Percentiles rank a stretch among this genome's conserved stretches.
These are phyloP conservation scores for Leccinellum rugosiceps DNA, from an alignment of 768 basidiomycete genomes.

Conservation along the genomic window DNA sequence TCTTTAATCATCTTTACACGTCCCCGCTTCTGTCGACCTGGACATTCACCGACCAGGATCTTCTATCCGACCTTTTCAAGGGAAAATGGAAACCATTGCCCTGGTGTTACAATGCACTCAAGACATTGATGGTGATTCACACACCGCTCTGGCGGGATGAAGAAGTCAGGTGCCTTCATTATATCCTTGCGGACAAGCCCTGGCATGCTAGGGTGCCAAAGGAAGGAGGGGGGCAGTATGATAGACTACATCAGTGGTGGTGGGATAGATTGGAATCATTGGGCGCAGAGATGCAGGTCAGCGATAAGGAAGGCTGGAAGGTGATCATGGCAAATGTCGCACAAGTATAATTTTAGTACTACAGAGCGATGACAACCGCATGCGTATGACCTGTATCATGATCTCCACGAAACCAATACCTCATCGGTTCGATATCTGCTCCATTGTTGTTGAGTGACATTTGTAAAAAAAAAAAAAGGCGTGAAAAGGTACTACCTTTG, in stretches of 20 bases:
- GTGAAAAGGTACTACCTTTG: constrained; percentile 65
- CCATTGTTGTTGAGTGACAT: constrained; percentile 7
- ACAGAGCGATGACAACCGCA: not conserved
- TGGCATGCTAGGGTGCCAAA: constrained; percentile 58
- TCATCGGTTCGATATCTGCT: constrained; percentile 90
- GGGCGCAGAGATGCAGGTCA: constrained; percentile 40
- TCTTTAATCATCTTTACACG: constrained; percentile 44
- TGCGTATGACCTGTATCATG: constrained; percentile 4
- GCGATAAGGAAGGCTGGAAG: constrained; percentile 47
- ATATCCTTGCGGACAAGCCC: constrained; percentile 83
- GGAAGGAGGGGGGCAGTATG: constrained; percentile 45
- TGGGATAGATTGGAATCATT: constrained; percentile 60
- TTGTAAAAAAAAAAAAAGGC: not conserved
- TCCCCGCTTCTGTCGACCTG: constrained; percentile 52
- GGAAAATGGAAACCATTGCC: constrained; percentile 76
- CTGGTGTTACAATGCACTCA: constrained; percentile 92
- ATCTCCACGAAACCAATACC: constrained; percentile 88
- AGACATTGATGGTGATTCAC: constrained; percentile 77
- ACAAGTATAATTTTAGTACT: constrained; percentile 2
- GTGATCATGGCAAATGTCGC: constrained; percentile 52
- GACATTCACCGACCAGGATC: constrained; percentile 91
- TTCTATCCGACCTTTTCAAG: constrained; percentile 76
- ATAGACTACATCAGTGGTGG: constrained; percentile 70
- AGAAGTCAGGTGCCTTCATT: constrained; percentile 84
- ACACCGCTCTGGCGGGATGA: constrained; percentile 77